phyloP scores from a whole-genome alignment of 2,329 filamentous ascomycete species.

The Pseudopithomyces chartarum region DNA sequence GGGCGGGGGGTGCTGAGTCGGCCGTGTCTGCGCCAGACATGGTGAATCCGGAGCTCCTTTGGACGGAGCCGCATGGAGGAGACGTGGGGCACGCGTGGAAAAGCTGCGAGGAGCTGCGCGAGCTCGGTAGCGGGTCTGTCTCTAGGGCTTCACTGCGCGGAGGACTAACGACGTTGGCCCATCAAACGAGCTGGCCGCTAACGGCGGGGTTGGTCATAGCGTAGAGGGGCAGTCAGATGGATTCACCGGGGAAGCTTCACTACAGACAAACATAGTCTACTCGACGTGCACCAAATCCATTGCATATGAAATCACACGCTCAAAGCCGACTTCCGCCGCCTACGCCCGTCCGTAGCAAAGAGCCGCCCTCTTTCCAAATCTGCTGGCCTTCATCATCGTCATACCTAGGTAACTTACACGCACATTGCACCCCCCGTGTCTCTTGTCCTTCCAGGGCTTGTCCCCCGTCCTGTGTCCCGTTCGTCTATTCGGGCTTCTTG shows the following conservation, averaged over 20 bases:
- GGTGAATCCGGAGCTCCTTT: constrained; percentile 37
- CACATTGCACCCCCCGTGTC: neutral
- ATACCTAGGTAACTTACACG: neutral
- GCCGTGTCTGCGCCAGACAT: constrained; percentile 46
- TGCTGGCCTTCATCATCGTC: neutral
- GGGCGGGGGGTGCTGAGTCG: constrained; percentile 27
- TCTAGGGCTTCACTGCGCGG: constrained; percentile 21
- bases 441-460: too few relatives aligned
- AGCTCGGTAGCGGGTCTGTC: constrained; percentile 15
- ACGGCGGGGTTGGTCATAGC: constrained; percentile 18
- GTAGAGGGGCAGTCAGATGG: neutral
- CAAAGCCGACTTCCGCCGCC: constrained; percentile 13
- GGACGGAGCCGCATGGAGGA: constrained; percentile 44
- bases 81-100: constrained; percentile 15
- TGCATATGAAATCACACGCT: constrained; percentile 1
- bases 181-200: constrained; percentile 16
- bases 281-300: neutral
- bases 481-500: constrained; percentile 33
- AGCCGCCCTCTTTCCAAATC: neutral
- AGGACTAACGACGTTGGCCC: constrained; percentile 3
- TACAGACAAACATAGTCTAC: neutral
- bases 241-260: constrained; percentile 13
- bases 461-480: too few relatives aligned
- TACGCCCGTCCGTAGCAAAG: neutral
- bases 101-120: constrained; percentile 11